Evolutionary conservation across 73 alveolate species (phyloP).

Genomic region (Durusdinium trenchii): DNA sequence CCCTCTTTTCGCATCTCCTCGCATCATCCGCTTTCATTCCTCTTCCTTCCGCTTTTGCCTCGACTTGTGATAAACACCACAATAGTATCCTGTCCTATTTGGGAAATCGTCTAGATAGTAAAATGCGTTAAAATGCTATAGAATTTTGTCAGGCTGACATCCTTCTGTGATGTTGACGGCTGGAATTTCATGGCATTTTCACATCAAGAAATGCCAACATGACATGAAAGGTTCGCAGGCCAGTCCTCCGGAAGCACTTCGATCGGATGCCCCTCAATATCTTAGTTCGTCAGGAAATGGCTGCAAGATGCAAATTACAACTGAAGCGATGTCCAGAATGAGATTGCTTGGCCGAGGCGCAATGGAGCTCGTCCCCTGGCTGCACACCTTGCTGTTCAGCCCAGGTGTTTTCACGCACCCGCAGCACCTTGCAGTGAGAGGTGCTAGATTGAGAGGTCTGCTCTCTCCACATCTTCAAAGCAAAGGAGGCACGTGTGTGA

Average conservation of each 20-base stretch:
- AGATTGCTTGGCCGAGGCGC: not conserved
- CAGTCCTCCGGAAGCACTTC: slow-evolving; percentile 54
- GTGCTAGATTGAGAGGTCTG: not conserved
- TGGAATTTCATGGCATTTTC: too few species aligned
- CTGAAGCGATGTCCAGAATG: not conserved
- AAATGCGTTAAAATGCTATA: not conserved
- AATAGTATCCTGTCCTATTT: too few species aligned
- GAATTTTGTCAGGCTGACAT: not conserved
- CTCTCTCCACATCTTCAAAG: not conserved
- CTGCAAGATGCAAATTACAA: not conserved
- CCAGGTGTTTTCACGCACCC: slow-evolving; percentile 50
- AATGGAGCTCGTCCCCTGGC: slow-evolving; percentile 56
- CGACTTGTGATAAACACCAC: too few species aligned
- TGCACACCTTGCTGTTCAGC: slow-evolving; percentile 35
- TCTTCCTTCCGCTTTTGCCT: too few species aligned
- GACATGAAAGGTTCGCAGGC: not conserved
- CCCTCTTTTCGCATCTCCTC: too few species aligned
- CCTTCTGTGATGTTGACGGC: too few species aligned
- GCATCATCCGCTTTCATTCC: too few species aligned
- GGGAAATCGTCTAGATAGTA: too few species aligned
- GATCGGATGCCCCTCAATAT: slow-evolving; percentile 44
- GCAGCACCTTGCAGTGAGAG: not conserved
- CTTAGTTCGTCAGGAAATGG: not conserved
- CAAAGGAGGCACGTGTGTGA: not conserved
- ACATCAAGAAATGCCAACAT: too few species aligned